Base-by-base conservation (phyloP, 2,329 filamentous ascomycete species). In the Fusarium sp. region DNA sequence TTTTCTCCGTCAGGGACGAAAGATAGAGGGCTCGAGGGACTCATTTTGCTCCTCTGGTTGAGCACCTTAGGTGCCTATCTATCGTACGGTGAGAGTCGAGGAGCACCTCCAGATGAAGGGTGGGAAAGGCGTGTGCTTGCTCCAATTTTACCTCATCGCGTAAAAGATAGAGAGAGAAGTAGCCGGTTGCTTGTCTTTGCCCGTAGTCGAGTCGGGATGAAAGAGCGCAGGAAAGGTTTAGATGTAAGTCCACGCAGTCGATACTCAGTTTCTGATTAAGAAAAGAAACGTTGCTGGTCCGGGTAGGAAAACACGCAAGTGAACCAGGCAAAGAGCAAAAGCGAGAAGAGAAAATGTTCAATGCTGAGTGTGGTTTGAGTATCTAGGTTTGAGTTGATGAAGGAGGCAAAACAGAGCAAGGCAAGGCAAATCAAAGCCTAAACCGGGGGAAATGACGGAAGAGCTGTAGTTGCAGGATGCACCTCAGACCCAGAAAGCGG, bases 1-100 rank as follows among this genome's bases (percentile, higher is more conserved):
- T 68, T 50, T 45, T 81, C 78, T 41, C 81, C 81, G 57, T 83
- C 79, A 61, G 79, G 79, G 39, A 77, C 55, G 41, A 75, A 75
- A 35, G 79, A 75, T 59, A 77, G 68, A 62, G 78, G 78, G 64
- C 75, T 80, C 61, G 75, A 75, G 38, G 73, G 66, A 48, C 74
- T 75, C 78, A 81, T 80, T 69, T 68, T 67, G 51, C 47, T 67
- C 55, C 59, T 70, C 61, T 61, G 53, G 11, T 51, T 48, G 39
- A 38, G 33, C 24, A 44, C 24, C 24, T 26, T 26, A 30, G 20
- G 10, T 51, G n/a, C n/a, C n/a, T n/a, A 38, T 41, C 47, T 55
- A 51, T 47, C 47, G 31, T 35, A 31, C 26, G 39, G 48, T 30
- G 18, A 60, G 53, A 70, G 64, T 41, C 31, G 39, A 73, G 64